Evolutionary conservation across 495 filamentous ascomycete genomes (phyloP).

Genomic region (Penicillium waksmanii): DNA sequence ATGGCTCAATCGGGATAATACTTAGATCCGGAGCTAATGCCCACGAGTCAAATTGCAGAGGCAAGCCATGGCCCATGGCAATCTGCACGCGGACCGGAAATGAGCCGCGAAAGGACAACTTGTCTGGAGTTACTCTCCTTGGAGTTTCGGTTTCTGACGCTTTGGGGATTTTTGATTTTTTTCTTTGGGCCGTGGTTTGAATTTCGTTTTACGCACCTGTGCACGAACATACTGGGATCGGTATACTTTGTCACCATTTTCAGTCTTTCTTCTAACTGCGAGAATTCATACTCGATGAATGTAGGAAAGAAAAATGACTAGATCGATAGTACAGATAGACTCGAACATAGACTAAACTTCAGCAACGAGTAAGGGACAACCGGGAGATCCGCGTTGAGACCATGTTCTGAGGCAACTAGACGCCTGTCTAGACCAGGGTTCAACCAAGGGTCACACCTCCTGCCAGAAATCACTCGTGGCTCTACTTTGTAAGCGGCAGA

Average conservation of each 20-base stretch:
- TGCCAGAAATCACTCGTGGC: not conserved
- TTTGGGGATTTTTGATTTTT: not conserved
- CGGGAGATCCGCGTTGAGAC: conserved; percentile 5
- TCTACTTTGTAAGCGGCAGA: not conserved
- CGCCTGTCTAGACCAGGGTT: conserved; percentile 15
- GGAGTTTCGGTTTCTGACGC: not conserved
- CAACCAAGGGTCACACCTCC: conserved; percentile 7
- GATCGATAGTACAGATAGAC: too few relatives aligned
- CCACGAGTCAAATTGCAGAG: conserved; percentile 24
- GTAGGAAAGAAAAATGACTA: too few relatives aligned
- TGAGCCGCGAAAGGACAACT: conserved; percentile 1
- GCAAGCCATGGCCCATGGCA: not conserved
- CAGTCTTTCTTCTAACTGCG: too few relatives aligned
- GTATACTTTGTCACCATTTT: too few relatives aligned
- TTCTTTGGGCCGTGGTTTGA: too few relatives aligned
- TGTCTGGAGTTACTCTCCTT: not conserved
- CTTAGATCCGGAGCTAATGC: conserved; percentile 19
- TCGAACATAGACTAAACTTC: not conserved
- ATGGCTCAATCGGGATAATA: not conserved
- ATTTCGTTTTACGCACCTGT: too few relatives aligned
- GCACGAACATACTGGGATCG: too few relatives aligned
- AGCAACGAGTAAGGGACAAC: not conserved
- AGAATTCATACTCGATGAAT: too few relatives aligned
- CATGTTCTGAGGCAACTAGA: conserved; percentile 5
- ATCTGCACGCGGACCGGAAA: conserved; percentile 12